Evolutionary conservation across 2,329 filamentous ascomycete species (phyloP).

Genomic region (Zarea fungicola): DNA sequence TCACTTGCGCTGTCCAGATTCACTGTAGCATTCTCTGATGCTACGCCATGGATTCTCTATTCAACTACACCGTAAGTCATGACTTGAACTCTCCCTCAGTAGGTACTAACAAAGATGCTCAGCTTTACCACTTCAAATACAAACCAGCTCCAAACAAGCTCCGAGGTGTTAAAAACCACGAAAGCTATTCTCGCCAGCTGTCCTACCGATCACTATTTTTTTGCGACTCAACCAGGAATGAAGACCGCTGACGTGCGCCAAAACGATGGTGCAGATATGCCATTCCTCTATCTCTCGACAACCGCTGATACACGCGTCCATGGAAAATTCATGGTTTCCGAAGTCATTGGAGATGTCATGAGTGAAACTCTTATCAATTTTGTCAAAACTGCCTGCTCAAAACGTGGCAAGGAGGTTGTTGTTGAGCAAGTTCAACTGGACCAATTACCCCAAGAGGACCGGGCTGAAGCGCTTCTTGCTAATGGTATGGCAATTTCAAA

Average conservation of each 20-base stretch:
- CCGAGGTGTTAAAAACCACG: constrained; percentile 37
- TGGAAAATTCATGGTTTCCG: constrained; percentile 45
- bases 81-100: constrained; percentile 8
- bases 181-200: constrained; percentile 58
- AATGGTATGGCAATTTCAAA: constrained; percentile 38
- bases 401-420: constrained; percentile 30
- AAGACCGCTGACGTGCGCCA: constrained; percentile 62
- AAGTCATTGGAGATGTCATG: constrained; percentile 50
- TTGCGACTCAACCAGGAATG: constrained; percentile 73
- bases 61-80: constrained; percentile 71
- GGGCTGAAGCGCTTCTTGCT: constrained; percentile 41
- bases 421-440: constrained; percentile 38
- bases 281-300: constrained; percentile 43
- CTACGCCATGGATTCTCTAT: constrained; percentile 83
- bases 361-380: constrained; percentile 36
- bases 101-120: background rate
- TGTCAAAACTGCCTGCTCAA: constrained; percentile 42
- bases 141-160: constrained; percentile 45
- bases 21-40: constrained; percentile 72
- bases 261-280: constrained; percentile 44
- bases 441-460: constrained; percentile 32
- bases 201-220: constrained; percentile 68
- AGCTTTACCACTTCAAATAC: constrained; percentile 26
- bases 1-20: constrained; percentile 52
- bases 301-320: constrained; percentile 30